Conservation (phyloP, 768 basidiomycete species). For the Rhizopogon vulgaris region DNA sequence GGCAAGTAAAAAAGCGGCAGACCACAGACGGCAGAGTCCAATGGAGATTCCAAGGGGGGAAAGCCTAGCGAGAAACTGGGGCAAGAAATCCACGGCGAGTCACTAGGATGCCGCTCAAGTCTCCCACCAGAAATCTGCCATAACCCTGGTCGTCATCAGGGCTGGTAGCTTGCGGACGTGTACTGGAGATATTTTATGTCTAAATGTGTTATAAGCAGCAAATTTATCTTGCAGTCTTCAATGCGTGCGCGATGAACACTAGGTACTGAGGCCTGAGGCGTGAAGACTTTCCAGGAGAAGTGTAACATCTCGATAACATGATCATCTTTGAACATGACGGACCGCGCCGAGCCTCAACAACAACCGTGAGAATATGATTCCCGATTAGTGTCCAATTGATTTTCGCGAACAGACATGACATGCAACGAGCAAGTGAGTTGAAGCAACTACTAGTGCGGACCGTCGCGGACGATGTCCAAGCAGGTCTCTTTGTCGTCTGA, state of each 20-base stretch:
- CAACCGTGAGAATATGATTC: no score
- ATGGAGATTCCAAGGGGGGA: neutral
- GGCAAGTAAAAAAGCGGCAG: neutral
- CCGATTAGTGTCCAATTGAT: no score
- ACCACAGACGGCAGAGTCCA: neutral
- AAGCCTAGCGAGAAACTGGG: neutral
- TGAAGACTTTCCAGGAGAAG: no score
- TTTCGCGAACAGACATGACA: no score
- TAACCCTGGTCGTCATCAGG: no score
- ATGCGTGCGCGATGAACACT: no score
- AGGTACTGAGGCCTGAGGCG: no score
- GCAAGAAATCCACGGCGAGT: neutral
- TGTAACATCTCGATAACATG: no score
- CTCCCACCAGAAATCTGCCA: neutral
- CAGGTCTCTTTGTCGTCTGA: neutral
- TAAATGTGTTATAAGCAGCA: neutral
- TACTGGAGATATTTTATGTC: neutral
- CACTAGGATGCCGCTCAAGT: neutral
- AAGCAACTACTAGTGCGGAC: neutral
- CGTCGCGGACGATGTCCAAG: neutral
- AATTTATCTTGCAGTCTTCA: neutral
- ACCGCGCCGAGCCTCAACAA: no score
- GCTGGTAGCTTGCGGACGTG: neutral
- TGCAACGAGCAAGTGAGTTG: no score
- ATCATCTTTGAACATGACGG: no score